Evolutionary conservation across 129 eudicot species (phyloP), one percentile per base, ranked within the genome.

Genomic region (Cynara cardunculus): DNA sequence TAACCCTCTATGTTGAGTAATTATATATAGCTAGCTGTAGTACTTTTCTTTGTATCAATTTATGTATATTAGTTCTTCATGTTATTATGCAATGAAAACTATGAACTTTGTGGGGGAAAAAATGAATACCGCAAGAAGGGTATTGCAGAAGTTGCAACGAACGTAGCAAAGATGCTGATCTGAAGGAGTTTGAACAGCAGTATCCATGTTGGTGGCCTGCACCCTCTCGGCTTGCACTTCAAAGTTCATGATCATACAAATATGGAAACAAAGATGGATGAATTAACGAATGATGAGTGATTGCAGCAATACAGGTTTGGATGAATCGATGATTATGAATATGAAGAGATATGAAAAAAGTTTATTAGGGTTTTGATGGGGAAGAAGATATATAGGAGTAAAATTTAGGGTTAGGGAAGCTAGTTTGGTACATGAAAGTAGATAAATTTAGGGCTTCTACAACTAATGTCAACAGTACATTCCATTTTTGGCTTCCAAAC

Each of bases 71-170:
- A 70, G 39, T 41, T 35, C 19, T 61, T 30, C 69, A 56, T 34
- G n/a, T 34, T 5, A 34, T 18, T 53, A 35, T 13, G 21, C 25
- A 56, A 75, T 74, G 8, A 7, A 37, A 27, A 13, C 30, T 16
- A 26, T 67, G 7, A 18, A 22, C 53, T 13, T 4, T 71, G 39
- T 59, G 25, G 41, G 65, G 2, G 27, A 18, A 22, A 13, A 3
- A 28, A 26, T 13, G 6, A 3, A 6, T 92, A 94, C 97, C 93
- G 98, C 97, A 31, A 94, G 96, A 92, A 94, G 96, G 73, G 97
- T 91, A 87, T 56, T 88, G 92, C 97, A 94, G 75, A 85, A 94
- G 92, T 86, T 90, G 93, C 98, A 94, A 30, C 97, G 98, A 81
- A 94, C 98, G 44, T 94, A 94, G 86, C 97, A 94, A 83, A 94